Evolutionary conservation across 257 asterid genomes (phyloP), one percentile per base, ranked within the genome.

Genomic region (Nicotiana knightiana): DNA sequence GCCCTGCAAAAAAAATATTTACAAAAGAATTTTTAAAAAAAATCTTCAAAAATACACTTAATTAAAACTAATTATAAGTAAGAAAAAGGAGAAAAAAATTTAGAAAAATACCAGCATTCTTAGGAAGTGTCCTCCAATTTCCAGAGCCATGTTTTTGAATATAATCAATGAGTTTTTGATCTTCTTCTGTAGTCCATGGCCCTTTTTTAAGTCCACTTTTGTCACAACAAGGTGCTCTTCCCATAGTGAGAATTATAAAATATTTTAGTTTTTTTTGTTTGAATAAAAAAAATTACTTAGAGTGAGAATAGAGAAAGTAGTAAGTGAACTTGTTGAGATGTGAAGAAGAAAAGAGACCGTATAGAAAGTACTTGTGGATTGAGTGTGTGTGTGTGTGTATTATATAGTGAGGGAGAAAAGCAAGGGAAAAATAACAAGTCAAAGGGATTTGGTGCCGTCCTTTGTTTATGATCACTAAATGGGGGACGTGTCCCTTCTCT

Each of bases 131-230:
- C 79, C 97, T 89, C 97, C 97, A 93, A 12, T 91, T 93, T 82
- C 97, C 97, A 77, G 81, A 89, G 57, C 97, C 97, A 80, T 92
- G 77, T 39, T 86, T 88, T 67, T 90, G 88, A 67, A 93, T 90
- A 67, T 91, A 90, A 82, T 92, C 91, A 9, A 89, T 76, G 79
- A 93, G 97, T 84, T 89, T 92, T 58, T 92, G 91, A 77, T 93
- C 97, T 67, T 93, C 98, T 83, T 93, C 97, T 0, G 87, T 88
- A 4, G 98, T 93, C 98, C 98, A 93, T 30, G 98, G 98, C 24
- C 98, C 98, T 67, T 88, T 93, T 81, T 92, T 93, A 17, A 93
- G 91, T 30, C 97, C 98, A 81, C 81, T 88, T 86, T 93, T 90
- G 12, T 93, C 98, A 84, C 98, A 90, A 55, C 98, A 91, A 1